A percentile compares a stretch with the other conserved stretches of the same genome.
Conservation (phyloP, 2,329 filamentous ascomycete genomes). For the Penicillium sp. region DNA sequence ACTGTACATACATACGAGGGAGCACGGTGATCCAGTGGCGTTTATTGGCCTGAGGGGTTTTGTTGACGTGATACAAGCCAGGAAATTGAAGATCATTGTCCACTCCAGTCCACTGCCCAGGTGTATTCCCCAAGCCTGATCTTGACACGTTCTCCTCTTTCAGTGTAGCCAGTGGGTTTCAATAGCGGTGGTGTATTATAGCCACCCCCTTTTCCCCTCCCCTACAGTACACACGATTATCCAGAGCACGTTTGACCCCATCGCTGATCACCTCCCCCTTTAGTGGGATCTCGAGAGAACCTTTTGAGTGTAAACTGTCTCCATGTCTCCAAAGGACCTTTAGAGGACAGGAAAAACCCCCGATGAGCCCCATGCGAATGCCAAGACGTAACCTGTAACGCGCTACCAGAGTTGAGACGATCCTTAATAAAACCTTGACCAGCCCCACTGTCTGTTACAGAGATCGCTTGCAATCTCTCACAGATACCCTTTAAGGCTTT, state of each 20-base stretch:
- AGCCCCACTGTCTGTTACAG: conserved; percentile 15
- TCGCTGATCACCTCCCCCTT: conserved; percentile 10
- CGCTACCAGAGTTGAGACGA: conserved; percentile 34
- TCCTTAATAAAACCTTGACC: conserved; percentile 45
- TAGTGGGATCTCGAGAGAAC: conserved; percentile 14
- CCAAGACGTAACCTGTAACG: conserved; percentile 32
- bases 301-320: conserved; percentile 1
- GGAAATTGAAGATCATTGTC: conserved; percentile 15
- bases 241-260: conserved; percentile 4
- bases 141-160: conserved; percentile 14
- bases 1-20: not conserved
- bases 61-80: conserved; percentile 11
- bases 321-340: not conserved
- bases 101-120: not conserved
- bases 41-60: conserved; percentile 8
- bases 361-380: conserved; percentile 20
- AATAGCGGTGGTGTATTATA: not conserved
- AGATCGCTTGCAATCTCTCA: conserved; percentile 17
- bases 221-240: not conserved
- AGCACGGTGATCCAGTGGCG: conserved; percentile 8
- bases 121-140: conserved; percentile 8
- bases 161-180: not conserved
- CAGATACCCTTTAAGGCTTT: conserved; percentile 6
- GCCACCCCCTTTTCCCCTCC: conserved; percentile 6
- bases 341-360: conserved; percentile 18